Percentiles rank a stretch among this genome's conserved stretches.
Evolutionary conservation across 768 basidiomycete species (phyloP).

Genomic region (Auricularia auricula-judae): DNA sequence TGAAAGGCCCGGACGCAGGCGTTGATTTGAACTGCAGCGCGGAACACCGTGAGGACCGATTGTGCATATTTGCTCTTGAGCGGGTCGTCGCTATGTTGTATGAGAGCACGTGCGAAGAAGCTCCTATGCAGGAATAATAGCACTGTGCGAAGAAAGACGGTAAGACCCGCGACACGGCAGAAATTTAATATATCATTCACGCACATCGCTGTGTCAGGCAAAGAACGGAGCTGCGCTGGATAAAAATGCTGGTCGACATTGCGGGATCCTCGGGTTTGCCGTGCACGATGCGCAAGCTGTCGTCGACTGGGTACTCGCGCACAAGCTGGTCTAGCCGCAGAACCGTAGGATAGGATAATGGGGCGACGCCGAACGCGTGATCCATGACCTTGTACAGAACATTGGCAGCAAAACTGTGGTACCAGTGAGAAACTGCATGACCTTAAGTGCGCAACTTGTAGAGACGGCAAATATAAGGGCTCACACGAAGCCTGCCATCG

Average conservation of each 20-base stretch:
- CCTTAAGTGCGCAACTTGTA: too few relatives aligned
- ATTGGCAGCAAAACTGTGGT: conserved; percentile 2
- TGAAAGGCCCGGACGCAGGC: conserved; percentile 37
- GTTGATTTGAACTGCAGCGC: conserved; percentile 60
- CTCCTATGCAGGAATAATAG: conserved; percentile 58
- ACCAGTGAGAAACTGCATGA: background rate
- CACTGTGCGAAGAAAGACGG: conserved; percentile 23
- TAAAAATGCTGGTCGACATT: background rate
- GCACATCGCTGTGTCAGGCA: background rate
- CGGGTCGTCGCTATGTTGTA: conserved; percentile 58
- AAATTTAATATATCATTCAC: background rate
- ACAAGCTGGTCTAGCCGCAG: conserved; percentile 8
- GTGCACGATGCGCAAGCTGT: background rate
- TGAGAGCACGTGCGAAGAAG: conserved; percentile 61
- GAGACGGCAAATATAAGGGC: background rate
- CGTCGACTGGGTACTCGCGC: conserved; percentile 10
- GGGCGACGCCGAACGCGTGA: conserved; percentile 8
- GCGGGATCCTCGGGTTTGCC: background rate
- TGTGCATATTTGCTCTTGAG: conserved; percentile 61
- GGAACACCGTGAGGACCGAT: conserved; percentile 60
- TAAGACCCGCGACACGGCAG: background rate
- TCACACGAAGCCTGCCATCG: background rate
- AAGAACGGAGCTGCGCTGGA: background rate
- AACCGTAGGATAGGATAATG: conserved; percentile 8
- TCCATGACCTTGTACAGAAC: conserved; percentile 9